Conservation (phyloP, 192 early-diverging fungal species). For the Backusella luteola region DNA sequence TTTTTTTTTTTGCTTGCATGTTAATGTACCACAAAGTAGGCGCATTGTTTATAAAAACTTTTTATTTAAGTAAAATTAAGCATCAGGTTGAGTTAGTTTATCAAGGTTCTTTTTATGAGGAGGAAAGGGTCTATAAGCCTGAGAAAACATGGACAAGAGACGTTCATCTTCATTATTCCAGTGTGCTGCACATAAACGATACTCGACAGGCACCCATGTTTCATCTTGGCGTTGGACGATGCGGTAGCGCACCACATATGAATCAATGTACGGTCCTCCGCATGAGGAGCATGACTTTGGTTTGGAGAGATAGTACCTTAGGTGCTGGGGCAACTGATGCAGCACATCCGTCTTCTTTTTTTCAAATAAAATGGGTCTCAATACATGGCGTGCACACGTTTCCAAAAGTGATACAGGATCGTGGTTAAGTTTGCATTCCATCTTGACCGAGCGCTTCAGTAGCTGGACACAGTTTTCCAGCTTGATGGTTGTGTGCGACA, state of each 20-base stretch:
- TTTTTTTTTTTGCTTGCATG: not conserved
- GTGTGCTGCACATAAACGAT: constrained; percentile 71
- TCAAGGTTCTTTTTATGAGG: not conserved
- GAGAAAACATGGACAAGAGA: constrained; percentile 56
- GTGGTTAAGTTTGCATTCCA: constrained; percentile 8
- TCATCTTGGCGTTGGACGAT: constrained; percentile 62
- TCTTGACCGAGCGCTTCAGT: not conserved
- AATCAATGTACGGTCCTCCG: constrained; percentile 74
- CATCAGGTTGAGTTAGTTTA: not conserved
- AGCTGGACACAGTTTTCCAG: constrained; percentile 16
- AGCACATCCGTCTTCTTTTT: not conserved
- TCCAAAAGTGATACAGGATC: constrained; percentile 68
- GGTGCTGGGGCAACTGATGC: constrained; percentile 39
- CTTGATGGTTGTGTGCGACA: not conserved
- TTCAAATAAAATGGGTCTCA: constrained; percentile 23
- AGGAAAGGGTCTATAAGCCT: not conserved
- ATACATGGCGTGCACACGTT: constrained; percentile 71
- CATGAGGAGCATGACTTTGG: constrained; percentile 71
- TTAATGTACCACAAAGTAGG: not conserved
- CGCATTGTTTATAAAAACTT: not conserved
- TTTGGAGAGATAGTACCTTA: constrained; percentile 63
- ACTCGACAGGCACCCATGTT: constrained; percentile 59
- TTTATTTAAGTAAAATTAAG: not conserved
- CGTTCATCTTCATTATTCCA: constrained; percentile 74
- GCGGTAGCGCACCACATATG: constrained; percentile 54